These are phyloP conservation scores for Fusarium multiceps DNA, from an alignment of 2,329 filamentous ascomycete species.

Conservation along the genomic window DNA sequence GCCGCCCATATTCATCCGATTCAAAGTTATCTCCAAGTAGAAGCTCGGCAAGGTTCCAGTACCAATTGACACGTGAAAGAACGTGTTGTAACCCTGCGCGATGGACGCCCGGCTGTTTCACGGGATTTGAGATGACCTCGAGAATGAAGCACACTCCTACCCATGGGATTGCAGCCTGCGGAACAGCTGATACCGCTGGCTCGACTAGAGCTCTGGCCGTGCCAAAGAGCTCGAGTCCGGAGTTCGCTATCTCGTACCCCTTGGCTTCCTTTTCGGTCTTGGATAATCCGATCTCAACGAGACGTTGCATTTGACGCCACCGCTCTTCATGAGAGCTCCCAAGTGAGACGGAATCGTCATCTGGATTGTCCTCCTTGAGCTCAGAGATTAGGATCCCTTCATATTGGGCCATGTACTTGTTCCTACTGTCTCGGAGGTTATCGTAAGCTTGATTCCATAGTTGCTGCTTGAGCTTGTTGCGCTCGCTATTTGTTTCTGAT, in stretches of 20 bases:
- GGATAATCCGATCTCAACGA: not conserved
- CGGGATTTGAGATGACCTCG: not conserved
- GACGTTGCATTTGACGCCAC: not conserved
- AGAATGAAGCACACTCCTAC: not conserved
- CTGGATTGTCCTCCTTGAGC: not conserved
- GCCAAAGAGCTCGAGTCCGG: not conserved
- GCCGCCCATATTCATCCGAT: not conserved
- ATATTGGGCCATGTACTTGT: not conserved
- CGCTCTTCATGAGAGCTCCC: not conserved
- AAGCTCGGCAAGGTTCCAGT: not conserved
- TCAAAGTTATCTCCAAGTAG: not conserved
- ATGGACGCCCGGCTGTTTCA: not conserved
- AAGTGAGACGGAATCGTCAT: not conserved
- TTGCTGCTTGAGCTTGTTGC: not conserved
- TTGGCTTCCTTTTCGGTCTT: not conserved
- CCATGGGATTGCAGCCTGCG: not conserved
- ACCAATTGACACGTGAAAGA: not conserved
- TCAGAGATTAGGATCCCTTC: not conserved
- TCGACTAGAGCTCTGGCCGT: not conserved
- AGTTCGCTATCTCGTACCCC: not conserved
- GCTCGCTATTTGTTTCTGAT: not conserved
- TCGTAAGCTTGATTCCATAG: not conserved
- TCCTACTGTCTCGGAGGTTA: not conserved
- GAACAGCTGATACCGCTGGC: not conserved
- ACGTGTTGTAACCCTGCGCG: not conserved